These are phyloP conservation scores for Aphanomyces stellatus DNA, from an alignment of 352 stramenopile genomes.

Conservation along the genomic window DNA sequence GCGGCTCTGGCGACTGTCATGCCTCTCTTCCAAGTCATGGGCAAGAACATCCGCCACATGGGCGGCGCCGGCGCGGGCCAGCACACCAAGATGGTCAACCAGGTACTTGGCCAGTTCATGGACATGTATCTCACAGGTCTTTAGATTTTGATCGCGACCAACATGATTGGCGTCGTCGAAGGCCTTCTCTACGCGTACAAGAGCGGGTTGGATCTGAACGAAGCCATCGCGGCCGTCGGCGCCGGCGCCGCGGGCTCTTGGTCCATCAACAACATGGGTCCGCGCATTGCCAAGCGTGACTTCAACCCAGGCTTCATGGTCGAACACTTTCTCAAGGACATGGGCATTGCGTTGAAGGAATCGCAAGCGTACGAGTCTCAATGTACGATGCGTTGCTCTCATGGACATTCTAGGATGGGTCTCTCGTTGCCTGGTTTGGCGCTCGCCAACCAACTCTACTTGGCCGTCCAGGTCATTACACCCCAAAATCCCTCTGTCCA, in stretches of 20 bases:
- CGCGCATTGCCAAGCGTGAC: conserved; percentile 79
- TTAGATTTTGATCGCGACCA: conserved; percentile 70
- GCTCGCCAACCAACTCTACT: conserved; percentile 79
- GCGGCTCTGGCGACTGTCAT: conserved; percentile 69
- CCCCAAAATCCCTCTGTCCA: background rate
- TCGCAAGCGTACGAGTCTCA: conserved; percentile 36
- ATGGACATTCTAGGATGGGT: conserved; percentile 79
- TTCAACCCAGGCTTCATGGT: conserved; percentile 88
- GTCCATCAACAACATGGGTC: conserved; percentile 86
- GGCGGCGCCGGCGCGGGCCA: conserved; percentile 70
- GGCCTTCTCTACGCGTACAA: conserved; percentile 83
- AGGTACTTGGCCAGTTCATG: conserved; percentile 31
- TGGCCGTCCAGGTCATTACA: conserved; percentile 58
- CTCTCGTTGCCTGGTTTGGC: conserved; percentile 75
- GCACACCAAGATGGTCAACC: conserved; percentile 91
- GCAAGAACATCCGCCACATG: conserved; percentile 87
- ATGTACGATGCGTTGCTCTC: too few relatives aligned
- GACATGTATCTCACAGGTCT: background rate
- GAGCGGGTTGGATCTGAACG: conserved; percentile 78
- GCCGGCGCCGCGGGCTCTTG: conserved; percentile 79
- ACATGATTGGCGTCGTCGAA: conserved; percentile 86
- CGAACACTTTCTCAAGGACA: conserved; percentile 89
- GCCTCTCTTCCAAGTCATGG: conserved; percentile 83
- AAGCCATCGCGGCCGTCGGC: conserved; percentile 80
- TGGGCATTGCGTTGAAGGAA: conserved; percentile 85